Conservation (phyloP, 2,329 filamentous ascomycete species). For the Colletotrichum limetticola region DNA sequence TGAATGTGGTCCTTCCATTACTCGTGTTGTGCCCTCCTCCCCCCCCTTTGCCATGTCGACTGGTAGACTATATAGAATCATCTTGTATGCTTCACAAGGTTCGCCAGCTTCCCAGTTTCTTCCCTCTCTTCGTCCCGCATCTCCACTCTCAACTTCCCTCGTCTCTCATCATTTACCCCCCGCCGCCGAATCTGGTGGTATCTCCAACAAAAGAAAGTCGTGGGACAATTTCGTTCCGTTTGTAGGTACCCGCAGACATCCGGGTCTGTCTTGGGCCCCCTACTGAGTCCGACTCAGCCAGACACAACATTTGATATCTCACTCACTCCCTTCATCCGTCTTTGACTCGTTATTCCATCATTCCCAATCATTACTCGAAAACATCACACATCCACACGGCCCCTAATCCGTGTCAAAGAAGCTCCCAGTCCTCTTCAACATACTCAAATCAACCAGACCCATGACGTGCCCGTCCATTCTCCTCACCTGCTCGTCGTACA, state of each 20-base stretch:
- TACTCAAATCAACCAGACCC: constrained; percentile 57
- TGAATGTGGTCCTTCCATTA: not conserved
- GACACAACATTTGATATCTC: not conserved
- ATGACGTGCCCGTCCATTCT: constrained; percentile 58
- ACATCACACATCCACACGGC: accelerated
- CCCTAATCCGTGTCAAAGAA: constrained; percentile 56
- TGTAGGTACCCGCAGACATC: not conserved
- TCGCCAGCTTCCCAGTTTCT: not conserved
- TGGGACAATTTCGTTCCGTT: not conserved
- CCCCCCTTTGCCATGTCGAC: not conserved
- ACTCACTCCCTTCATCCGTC: not conserved
- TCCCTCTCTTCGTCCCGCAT: not conserved
- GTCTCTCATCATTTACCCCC: not conserved
- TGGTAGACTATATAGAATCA: not conserved
- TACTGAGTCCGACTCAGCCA: not conserved
- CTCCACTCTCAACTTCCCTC: no score
- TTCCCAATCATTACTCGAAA: not conserved
- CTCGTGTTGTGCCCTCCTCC: not conserved
- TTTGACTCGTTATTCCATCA: not conserved
- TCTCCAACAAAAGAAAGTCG: constrained; percentile 5
- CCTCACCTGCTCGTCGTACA: constrained; percentile 53
- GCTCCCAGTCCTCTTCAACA: constrained; percentile 54
- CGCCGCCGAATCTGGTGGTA: not conserved
- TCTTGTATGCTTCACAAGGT: not conserved
- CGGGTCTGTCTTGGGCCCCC: no score